Evolutionary conservation across 192 early-diverging fungal species (phyloP), one percentile per base, ranked within the genome.

Genomic region (Backusella psychrophila): DNA sequence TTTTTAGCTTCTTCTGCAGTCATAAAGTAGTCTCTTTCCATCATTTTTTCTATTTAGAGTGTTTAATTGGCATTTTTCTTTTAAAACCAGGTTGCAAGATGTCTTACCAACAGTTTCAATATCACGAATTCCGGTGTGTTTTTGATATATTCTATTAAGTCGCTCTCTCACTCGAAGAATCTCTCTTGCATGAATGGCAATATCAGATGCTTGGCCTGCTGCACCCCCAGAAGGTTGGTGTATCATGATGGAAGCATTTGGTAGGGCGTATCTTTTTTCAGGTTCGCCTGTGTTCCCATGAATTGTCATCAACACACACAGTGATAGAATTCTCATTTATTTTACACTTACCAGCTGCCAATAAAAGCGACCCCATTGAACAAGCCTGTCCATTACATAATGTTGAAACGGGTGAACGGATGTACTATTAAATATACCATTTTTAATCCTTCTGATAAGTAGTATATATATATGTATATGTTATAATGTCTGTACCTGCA

Each of bases 151-250:
- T 29, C 83, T 77, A 78, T 99, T 99, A 26, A 98, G 82, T 3
- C 91, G 82, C 78, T 93, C 90, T 3, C 96, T 84, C 0, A 95
- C 92, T 53, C 94, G 89, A 36, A 99, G 83, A 42, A 99, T 99
- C 85, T 99, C 97, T 6, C 94, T 83, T 0, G 96, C 96, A 76
- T 99, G 98, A 68, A 98, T 99, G 6, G 95, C 97, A 79, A 99
- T 98, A 76, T 99, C 98, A 33, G 91, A 92, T 0, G 98, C 96
- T 82, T 98, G 98, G 31, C 96, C 96, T 44, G 90, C 85, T 9
- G 98, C 96, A 9, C 96, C 96, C 26, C 98, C 98, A 38, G 92
- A 95, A 29, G 98, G 98, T 83, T 99, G 98, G 80, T 99, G 98
- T 63, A 99, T 92, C 98, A 98, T 99, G 29, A 99, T 91, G 2